Base-by-base conservation (phyloP, 768 basidiomycete species). In the Lentinula sp. region DNA sequence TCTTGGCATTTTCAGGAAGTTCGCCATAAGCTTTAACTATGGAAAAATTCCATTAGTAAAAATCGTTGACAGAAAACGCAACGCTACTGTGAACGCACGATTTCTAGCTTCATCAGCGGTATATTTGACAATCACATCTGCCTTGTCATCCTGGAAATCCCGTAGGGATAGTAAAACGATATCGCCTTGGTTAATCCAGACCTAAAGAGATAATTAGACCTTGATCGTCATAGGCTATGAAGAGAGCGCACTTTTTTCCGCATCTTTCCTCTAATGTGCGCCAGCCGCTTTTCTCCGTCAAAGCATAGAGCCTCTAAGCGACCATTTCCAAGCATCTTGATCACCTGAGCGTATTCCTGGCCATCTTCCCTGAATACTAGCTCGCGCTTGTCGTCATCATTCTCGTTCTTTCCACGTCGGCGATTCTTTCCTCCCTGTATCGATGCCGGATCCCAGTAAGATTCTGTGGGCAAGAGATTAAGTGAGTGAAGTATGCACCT, bases 361-460 rank as follows among this genome's bases (percentile, higher is more conserved):
- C 96, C 96, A 70, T 98, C 97, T 74, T 98, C 96, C 69, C 92
- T 89, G 82, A 98, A 98, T 43, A 98, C 95, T 60, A 98, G 84
- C 74, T 99, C 97, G 68, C 97, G 91, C 82, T 98, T 98, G 79
- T 97, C 93, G 68, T 93, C 91, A 60, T 98, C 97, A 78, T 96
- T 97, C 80, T 99, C 96, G 77, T 98, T 98, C 86, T 99, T 99
- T 83, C 97, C 97, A 78, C 97, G 84, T 84, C 97, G 85, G 78
- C 96, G 86, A 80, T 98, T 99, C 84, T 99, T 98, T 64, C 96
- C 97, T 73, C 96, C 96, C 95, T 99, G 68, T 10, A 59, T 64
- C 46, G 61, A 39, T 52, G 50, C 39, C 52, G 15, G 63, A 54
- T 39, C 35, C 23, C 39, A 23, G 13, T 32, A 31, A 48, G 43